Evolutionary conservation across 2,329 filamentous ascomycete species (phyloP), one percentile per base, ranked within the genome.

Genomic region (Penicillium vulpinum): DNA sequence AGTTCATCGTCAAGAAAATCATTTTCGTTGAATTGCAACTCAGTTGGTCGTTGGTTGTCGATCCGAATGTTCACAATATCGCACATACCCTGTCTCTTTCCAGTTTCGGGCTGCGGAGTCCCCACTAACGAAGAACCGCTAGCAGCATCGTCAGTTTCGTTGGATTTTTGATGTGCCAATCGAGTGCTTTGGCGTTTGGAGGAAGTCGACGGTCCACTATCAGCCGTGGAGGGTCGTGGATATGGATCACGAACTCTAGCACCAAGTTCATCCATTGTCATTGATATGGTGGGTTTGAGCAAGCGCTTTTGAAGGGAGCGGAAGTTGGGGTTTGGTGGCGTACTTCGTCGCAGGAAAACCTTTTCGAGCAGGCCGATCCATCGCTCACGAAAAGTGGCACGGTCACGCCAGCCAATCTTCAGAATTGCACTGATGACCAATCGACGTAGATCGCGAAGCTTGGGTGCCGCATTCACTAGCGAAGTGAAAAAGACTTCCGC

Each of bases 401-500:
- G 85, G 68, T 91, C 85, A 59, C 91, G 87, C 90, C 92, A 96
- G 11, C 81, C 80, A 26, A 89, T 87, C 67, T 92, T 86, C 46
- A 97, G 79, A 73, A 91, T 93, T 1, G 88, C 87, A 66, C 88
- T 90, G 62, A 97, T 83, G 1, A 84, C 81, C 11, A 97, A 77
- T 41, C 82, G 80, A 9, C 91, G 87, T 24, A 97, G 81, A 56
- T 85, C 77, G 0, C 81, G 84, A 22, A 97, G 73, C 3, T 82
- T 74, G 1, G 81, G 77, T 0, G 92, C 91, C 48, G 84, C 85
- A 56, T 92, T 82, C 22, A 93, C 83, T 2, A 97, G 79, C 16
- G 91, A 94, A 39, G 84, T 82, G 64, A 97, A 89, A 65, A 97
- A 90, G 56, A 85, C 86, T 64, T 90, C 85, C 0, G 91, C 91